Percentiles rank a stretch among this genome's conserved stretches.
phyloP scores from a whole-genome alignment of 2,329 filamentous ascomycete genomes.

The Penicillium italicum region DNA sequence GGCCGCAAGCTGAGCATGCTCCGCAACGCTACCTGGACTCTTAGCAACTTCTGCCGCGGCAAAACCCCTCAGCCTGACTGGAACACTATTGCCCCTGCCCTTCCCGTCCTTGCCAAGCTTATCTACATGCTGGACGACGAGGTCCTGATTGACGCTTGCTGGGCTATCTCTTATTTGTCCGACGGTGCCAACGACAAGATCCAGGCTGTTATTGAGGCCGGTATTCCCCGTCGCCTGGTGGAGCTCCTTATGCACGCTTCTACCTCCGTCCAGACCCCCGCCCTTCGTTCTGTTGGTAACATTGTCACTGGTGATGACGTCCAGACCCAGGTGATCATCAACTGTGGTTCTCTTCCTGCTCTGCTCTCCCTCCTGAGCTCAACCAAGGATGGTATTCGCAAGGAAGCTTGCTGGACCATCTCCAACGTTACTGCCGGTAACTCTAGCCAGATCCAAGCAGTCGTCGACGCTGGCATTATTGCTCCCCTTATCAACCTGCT shows the following conservation, averaged over 20 bases:
- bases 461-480: slow-evolving; percentile 95
- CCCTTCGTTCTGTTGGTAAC: slow-evolving; percentile 94
- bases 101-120: slow-evolving; percentile 92
- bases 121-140: slow-evolving; percentile 98
- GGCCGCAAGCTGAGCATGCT: slow-evolving; percentile 99
- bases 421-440: slow-evolving; percentile 99
- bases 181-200: slow-evolving; percentile 99
- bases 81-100: slow-evolving; percentile 88
- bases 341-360: slow-evolving; percentile 88
- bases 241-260: slow-evolving; percentile 98
- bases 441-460: slow-evolving; percentile 93
- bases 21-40: slow-evolving; percentile 95
- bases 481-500: slow-evolving; percentile 93
- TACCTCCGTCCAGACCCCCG: slow-evolving; percentile 95
- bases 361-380: slow-evolving; percentile 92
- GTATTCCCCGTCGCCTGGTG: slow-evolving; percentile 91
- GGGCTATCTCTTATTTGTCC: slow-evolving; percentile 97
- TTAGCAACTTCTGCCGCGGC: slow-evolving; percentile 99
- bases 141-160: slow-evolving; percentile 97
- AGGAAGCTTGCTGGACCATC: slow-evolving; percentile 99
- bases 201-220: slow-evolving; percentile 96
- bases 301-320: slow-evolving; percentile 98
- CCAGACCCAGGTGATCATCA: slow-evolving; percentile 99
- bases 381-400: slow-evolving; percentile 96
- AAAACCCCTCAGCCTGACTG: slow-evolving; percentile 99